Percentiles rank a stretch among this genome's conserved stretches.
These are phyloP conservation scores for Licmophora abbreviata DNA, from an alignment of 108 stramenopile species.

Conservation along the genomic window DNA sequence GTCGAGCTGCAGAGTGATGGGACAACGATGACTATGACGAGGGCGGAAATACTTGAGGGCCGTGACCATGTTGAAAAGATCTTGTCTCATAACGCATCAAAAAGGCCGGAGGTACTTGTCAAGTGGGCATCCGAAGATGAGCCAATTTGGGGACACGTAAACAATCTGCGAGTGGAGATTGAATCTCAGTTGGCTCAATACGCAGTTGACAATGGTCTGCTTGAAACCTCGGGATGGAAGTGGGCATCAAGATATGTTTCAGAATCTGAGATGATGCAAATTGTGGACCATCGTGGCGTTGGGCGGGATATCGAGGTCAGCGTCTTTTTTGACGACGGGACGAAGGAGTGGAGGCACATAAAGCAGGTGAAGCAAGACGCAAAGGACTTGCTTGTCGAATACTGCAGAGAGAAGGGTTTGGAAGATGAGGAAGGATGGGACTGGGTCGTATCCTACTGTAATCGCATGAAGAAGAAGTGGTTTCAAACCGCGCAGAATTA, in stretches of 20 bases:
- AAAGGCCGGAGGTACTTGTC: neutral
- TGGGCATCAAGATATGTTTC: neutral
- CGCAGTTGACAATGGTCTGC: neutral
- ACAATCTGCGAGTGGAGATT: neutral
- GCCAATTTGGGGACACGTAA: neutral
- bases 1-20: too few species aligned
- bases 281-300: neutral
- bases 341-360: neutral
- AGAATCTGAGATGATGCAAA: neutral
- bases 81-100: neutral
- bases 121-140: neutral
- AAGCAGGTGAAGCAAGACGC: neutral
- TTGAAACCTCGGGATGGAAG: neutral
- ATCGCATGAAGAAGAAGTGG: slow-evolving; percentile 1
- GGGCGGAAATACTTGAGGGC: neutral
- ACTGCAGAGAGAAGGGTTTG: neutral
- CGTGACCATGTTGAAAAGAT: neutral
- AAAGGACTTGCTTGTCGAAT: slow-evolving; percentile 2
- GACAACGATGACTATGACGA: too few species aligned
- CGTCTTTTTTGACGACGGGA: neutral
- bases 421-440: neutral
- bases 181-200: neutral
- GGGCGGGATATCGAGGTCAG: neutral
- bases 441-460: neutral
- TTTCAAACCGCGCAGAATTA: slow-evolving; percentile 1